phyloP scores from a whole-genome alignment of 2,329 filamentous ascomycete genomes.

The Pleoardoris graminearum region DNA sequence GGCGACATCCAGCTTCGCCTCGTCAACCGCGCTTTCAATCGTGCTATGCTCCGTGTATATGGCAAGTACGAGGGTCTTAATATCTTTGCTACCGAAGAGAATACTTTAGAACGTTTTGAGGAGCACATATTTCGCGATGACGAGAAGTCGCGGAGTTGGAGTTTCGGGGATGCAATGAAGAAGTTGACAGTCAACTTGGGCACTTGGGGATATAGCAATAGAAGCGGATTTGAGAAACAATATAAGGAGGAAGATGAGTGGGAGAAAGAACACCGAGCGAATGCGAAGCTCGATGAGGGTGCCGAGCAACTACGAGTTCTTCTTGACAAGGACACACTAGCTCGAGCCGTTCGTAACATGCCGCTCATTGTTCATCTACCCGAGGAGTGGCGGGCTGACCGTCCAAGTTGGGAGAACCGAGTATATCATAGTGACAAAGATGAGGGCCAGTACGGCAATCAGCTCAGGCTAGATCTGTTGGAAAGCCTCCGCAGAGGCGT shows the following conservation, averaged over 20 bases:
- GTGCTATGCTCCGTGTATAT: not conserved
- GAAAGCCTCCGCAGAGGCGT: not conserved
- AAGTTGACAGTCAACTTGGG: not conserved
- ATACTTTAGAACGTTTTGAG: not conserved
- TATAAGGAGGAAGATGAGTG: not conserved
- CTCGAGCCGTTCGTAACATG: not conserved
- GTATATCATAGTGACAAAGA: not conserved
- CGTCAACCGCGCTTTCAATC: constrained; percentile 1
- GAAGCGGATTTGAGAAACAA: not conserved
- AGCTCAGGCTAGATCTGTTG: not conserved
- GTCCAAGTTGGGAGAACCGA: not conserved
- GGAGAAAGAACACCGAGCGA: not conserved
- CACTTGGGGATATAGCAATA: not conserved
- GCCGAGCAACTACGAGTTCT: not conserved
- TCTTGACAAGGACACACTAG: not conserved
- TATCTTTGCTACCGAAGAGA: not conserved
- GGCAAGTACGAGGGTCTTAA: not conserved
- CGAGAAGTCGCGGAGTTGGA: not conserved
- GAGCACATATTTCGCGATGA: not conserved
- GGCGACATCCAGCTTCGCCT: not conserved
- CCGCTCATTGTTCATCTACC: not conserved
- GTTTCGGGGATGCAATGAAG: not conserved
- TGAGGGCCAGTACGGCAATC: not conserved
- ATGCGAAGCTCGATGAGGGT: not conserved
- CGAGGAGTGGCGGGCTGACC: not conserved